These are phyloP conservation scores for Gossypium stocksii DNA, from an alignment of 345 rosid species.

Conservation along the genomic window DNA sequence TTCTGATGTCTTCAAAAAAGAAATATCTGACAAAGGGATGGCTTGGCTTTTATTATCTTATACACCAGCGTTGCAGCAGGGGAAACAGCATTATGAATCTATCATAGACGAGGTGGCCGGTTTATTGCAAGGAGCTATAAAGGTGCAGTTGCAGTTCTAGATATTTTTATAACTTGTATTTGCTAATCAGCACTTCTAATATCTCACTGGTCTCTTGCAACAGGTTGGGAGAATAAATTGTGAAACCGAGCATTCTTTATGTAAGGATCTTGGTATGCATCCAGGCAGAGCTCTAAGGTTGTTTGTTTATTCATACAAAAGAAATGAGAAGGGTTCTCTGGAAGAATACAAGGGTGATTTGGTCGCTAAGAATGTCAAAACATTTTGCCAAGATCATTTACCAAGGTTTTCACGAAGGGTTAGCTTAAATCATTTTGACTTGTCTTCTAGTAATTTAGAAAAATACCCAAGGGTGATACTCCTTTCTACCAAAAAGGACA, in stretches of 20 bases:
- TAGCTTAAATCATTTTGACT: slow-evolving; percentile 39
- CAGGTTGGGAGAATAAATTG: slow-evolving; percentile 83
- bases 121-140: slow-evolving; percentile 72
- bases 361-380: slow-evolving; percentile 46
- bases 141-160: slow-evolving; percentile 37
- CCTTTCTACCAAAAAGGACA: slow-evolving; percentile 74
- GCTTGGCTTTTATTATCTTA: slow-evolving; percentile 78
- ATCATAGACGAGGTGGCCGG: slow-evolving; percentile 53
- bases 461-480: slow-evolving; percentile 59
- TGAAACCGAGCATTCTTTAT: slow-evolving; percentile 61
- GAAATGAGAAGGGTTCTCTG: slow-evolving; percentile 48
- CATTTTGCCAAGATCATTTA: slow-evolving; percentile 72
- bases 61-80: slow-evolving; percentile 40
- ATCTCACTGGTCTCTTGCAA: not conserved
- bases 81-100: slow-evolving; percentile 53
- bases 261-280: slow-evolving; percentile 56
- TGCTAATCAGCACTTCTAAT: not conserved
- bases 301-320: slow-evolving; percentile 58
- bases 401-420: slow-evolving; percentile 67
- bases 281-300: slow-evolving; percentile 56
- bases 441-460: slow-evolving; percentile 27
- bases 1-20: slow-evolving; percentile 56
- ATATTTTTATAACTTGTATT: not conserved
- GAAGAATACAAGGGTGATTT: slow-evolving; percentile 72
- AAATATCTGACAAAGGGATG: slow-evolving; percentile 67